Percentiles rank a stretch among this genome's conserved stretches.
Evolutionary conservation across 306 rosid species (phyloP).

Genomic region (Quercus mongolica): DNA sequence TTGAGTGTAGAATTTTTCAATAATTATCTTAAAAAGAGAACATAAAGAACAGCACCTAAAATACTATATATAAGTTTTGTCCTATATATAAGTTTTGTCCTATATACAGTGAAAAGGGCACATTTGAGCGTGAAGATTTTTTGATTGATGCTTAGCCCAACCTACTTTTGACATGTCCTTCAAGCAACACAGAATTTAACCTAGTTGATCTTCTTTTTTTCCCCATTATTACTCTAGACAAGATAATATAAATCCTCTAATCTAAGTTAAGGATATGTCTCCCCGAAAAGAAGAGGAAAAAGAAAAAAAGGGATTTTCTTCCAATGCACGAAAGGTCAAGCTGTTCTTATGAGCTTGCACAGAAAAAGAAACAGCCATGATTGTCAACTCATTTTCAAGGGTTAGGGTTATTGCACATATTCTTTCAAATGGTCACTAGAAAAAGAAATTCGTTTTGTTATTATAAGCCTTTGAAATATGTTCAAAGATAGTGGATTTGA

Average conservation of each 20-base stretch:
- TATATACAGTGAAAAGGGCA: too few species aligned
- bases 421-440: not conserved
- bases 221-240: not conserved
- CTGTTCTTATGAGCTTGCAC: conserved; percentile 11
- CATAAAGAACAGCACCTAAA: rapidly evolving
- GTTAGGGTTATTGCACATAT: conserved; percentile 9
- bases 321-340: conserved; percentile 12
- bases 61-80: too few species aligned
- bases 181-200: too few species aligned
- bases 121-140: too few species aligned
- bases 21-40: too few species aligned
- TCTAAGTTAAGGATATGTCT: conserved; percentile 7
- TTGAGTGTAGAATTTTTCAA: too few species aligned
- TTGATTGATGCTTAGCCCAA: too few species aligned
- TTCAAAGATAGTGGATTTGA: conserved; percentile 19
- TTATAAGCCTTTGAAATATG: conserved; percentile 14
- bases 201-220: too few species aligned
- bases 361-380: conserved; percentile 15
- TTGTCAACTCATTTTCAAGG: conserved; percentile 18
- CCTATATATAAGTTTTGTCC: too few species aligned
- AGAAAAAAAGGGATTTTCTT: not conserved
- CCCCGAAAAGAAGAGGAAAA: not conserved
- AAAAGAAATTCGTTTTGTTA: not conserved
- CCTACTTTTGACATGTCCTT: too few species aligned
- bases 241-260: not conserved